A percentile compares a stretch with the other conserved stretches of the same genome.
These are phyloP conservation scores for Puccinia coronata DNA, from an alignment of 1,284 basidiomycete genomes.

Conservation along the genomic window DNA sequence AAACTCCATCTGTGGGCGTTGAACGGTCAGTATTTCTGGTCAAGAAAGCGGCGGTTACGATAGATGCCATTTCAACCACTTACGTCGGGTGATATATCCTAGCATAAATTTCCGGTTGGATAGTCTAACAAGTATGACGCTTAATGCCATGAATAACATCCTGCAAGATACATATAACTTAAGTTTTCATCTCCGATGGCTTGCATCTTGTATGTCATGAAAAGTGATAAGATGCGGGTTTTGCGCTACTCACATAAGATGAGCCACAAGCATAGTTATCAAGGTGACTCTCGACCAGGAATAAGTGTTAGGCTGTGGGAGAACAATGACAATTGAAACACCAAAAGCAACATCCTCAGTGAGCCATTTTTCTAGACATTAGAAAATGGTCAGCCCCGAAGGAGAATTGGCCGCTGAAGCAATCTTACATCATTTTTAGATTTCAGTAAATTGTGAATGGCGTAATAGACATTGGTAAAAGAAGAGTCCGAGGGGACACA, in stretches of 20 bases:
- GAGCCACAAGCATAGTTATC: constrained; percentile 42
- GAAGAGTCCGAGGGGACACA: constrained; percentile 43
- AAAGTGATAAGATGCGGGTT: background rate
- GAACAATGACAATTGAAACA: background rate
- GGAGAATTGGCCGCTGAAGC: no score
- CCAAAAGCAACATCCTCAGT: background rate
- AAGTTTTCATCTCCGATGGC: background rate
- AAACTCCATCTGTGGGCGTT: constrained; percentile 21
- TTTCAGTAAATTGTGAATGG: constrained; percentile 39
- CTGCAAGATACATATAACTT: background rate
- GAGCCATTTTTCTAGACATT: background rate
- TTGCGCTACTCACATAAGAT: constrained; percentile 33
- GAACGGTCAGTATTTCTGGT: background rate
- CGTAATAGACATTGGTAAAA: constrained; percentile 36
- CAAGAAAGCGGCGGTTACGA: background rate
- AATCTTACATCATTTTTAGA: constrained; percentile 39
- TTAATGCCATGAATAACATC: constrained; percentile 41
- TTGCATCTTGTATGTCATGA: background rate
- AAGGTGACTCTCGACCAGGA: constrained; percentile 41
- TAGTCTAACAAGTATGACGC: constrained; percentile 29
- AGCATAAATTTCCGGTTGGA: constrained; percentile 37
- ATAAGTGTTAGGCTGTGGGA: constrained; percentile 19
- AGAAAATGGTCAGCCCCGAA: background rate
- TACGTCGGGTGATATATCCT: constrained; percentile 45
- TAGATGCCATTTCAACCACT: background rate